Evolutionary conservation across 139 green algal species (phyloP), one percentile per base, ranked within the genome.

Genomic region (Dunaliella primolecta): DNA sequence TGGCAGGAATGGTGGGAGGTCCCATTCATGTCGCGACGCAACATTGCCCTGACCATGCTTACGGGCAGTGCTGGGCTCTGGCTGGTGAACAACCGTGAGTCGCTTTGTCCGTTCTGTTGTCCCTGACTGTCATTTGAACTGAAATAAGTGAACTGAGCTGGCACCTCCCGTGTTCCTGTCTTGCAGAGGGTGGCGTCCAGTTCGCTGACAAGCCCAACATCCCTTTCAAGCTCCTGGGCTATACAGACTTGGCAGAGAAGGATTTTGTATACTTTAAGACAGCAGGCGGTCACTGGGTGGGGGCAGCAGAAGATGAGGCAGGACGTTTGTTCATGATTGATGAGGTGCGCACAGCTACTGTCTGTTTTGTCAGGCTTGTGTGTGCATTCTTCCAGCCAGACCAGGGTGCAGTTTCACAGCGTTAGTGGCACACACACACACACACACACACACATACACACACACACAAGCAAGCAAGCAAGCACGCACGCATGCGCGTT

Each of bases 271-370:
- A 91, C 36, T 90, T 88, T 36, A 89, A 86, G 76, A 91, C 89
- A 2, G 31, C 74, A 56, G 82, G 78, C 1, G 90, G 90, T 2
- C 86, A 90, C 80, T 93, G 90, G 90, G 78, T 93, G 37, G 90
- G 85, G 0, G 84, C 86, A 1, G 87, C 88, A 29, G 83, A 88
- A 84, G 90, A 93, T 79, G 77, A 87, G 29, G 34, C 79, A n/a
- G 88, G 88, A 3, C 81, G 90, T 1, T 81, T 92, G 56, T 93
- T 89, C 83, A 89, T 93, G 86, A 89, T 93, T 23, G 90, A 93
- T 64, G 85, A 93, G 84, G 89, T 71, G 33, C 70, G 36, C 30
- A 32, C 71, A 46, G 75, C 35, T 36, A 46, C 20, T 1, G 75
- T 36, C 29, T 33, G 72, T 33, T 27, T 36, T 80, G 35, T 36